phyloP scores from a whole-genome alignment of 768 basidiomycete species.

The Macrocybe gigantea region DNA sequence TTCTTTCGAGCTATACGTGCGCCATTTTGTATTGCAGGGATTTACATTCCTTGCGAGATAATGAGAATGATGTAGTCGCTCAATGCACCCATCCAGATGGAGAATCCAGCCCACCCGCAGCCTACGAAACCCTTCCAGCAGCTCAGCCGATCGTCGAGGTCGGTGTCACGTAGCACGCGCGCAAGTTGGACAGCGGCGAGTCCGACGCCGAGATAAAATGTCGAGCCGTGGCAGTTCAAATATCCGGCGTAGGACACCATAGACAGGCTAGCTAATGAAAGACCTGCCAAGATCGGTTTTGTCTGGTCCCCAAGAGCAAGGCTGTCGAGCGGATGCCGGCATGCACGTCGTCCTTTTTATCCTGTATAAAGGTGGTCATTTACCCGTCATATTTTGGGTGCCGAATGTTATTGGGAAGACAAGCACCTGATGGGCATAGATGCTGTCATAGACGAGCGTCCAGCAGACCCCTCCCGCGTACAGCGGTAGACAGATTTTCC shows the following conservation, averaged over 20 bases:
- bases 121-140: conserved; percentile 89
- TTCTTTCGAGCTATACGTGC: too few species aligned
- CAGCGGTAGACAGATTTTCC: conserved; percentile 79
- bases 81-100: conserved; percentile 78
- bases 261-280: conserved; percentile 71
- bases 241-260: conserved; percentile 75
- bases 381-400: not conserved
- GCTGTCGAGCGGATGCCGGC: conserved; percentile 94
- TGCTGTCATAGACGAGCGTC: conserved; percentile 96
- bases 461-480: conserved; percentile 88
- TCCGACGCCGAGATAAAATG: conserved; percentile 76
- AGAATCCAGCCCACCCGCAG: conserved; percentile 85
- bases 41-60: not conserved
- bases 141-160: conserved; percentile 70
- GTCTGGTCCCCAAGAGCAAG: conserved; percentile 74
- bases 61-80: conserved; percentile 53
- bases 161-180: conserved; percentile 66
- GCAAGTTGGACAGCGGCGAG: conserved; percentile 73
- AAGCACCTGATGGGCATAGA: conserved; percentile 92
- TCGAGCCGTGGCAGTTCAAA: conserved; percentile 67
- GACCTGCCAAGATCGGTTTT: conserved; percentile 64
- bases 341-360: conserved; percentile 84
- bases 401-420: not conserved
- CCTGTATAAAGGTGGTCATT: conserved; percentile 37
- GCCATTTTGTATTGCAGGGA: too few species aligned